phyloP scores from a whole-genome alignment of 331 rosid species.

The Acacia pycnantha region DNA sequence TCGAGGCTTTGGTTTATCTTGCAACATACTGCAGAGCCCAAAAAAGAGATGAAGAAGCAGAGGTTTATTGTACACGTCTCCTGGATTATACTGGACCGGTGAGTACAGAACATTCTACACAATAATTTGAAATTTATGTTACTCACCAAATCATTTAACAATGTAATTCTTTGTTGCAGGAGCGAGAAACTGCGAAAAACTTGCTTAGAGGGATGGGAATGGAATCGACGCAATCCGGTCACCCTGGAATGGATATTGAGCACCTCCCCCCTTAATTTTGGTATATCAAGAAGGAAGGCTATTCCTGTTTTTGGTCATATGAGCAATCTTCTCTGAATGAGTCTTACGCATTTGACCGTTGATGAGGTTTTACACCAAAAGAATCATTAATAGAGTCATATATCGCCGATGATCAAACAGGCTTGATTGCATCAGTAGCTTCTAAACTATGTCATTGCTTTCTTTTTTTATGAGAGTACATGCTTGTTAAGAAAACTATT shows the following conservation, averaged over 20 bases:
- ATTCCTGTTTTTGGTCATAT: neutral
- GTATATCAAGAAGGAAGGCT: neutral
- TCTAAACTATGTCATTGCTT: neutral
- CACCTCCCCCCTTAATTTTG: constrained; percentile 53
- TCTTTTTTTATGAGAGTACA: no score
- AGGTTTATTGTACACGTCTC: constrained; percentile 14
- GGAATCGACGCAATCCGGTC: constrained; percentile 48
- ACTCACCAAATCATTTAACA: neutral
- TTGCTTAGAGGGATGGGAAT: constrained; percentile 71
- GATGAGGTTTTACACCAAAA: neutral
- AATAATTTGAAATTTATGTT: neutral
- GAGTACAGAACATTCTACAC: constrained; percentile 19
- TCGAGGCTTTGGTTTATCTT: constrained; percentile 11
- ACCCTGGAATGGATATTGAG: constrained; percentile 60
- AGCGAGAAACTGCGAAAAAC: constrained; percentile 65
- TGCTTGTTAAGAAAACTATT: no score
- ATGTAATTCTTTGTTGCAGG: constrained; percentile 38
- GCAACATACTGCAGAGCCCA: neutral
- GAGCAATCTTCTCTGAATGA: neutral
- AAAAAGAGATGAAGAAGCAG: constrained; percentile 11
- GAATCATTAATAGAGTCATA: neutral
- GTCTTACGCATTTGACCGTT: neutral
- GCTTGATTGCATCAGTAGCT: neutral
- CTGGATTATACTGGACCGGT: constrained; percentile 4
- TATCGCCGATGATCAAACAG: neutral